phyloP scores from a whole-genome alignment of 129 eudicot genomes.

The sunflower (Helianthus annuus) region DNA sequence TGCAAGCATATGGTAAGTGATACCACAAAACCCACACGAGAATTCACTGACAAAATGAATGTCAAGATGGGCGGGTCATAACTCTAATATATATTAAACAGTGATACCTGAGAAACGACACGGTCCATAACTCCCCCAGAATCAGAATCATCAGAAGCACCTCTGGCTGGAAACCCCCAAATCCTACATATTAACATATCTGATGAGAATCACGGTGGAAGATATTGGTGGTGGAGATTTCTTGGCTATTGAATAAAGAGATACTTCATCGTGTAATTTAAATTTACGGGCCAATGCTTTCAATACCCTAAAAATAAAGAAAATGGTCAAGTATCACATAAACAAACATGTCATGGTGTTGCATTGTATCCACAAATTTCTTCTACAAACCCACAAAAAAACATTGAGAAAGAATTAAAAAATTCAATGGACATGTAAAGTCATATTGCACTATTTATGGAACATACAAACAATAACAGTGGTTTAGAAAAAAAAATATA shows the following conservation, averaged over 20 bases:
- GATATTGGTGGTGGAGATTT: too few relatives aligned
- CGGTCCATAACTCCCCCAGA: conserved; percentile 99
- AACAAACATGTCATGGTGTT: background rate
- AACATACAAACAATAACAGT: background rate
- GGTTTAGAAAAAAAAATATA: conserved; percentile 24
- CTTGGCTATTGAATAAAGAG: conserved; percentile 66
- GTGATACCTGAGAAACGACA: conserved; percentile 84
- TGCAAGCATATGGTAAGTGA: conserved; percentile 78
- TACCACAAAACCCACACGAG: conserved; percentile 30
- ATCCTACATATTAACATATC: too few relatives aligned
- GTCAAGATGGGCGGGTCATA: background rate
- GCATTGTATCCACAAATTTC: too few relatives aligned
- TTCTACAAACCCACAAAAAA: too few relatives aligned
- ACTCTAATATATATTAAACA: background rate
- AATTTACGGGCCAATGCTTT: conserved; percentile 90
- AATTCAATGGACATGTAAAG: too few relatives aligned
- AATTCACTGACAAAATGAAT: background rate
- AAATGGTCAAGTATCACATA: conserved; percentile 12
- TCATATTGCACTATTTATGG: background rate
- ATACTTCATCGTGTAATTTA: conserved; percentile 85
- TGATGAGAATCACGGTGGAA: too few relatives aligned
- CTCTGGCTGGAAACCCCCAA: conserved; percentile 56
- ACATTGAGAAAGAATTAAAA: too few relatives aligned
- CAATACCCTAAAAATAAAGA: conserved; percentile 59
- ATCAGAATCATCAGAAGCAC: conserved; percentile 99